Evolutionary conservation across 2,329 filamentous ascomycete species (phyloP), one percentile per base, ranked within the genome.

Genomic region (Dendrostoma leiphaemia): DNA sequence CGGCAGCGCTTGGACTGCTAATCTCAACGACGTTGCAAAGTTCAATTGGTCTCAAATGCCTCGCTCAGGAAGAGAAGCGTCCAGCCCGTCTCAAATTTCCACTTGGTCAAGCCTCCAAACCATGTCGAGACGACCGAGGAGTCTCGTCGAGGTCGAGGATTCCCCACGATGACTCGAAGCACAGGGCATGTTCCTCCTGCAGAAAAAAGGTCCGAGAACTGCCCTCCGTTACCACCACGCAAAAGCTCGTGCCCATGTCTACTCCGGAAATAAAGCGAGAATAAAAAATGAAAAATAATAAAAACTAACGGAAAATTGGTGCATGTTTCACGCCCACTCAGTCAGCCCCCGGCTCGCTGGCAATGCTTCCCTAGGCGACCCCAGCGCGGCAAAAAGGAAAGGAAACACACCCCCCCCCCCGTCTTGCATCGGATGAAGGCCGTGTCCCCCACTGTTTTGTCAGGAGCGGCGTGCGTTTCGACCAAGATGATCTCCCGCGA

Each of bases 281-380:
- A 41, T 41, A 41, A 41, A 26, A n/a, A n/a, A n/a, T n/a, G n/a
- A n/a, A n/a, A n/a, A n/a, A n/a, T n/a, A n/a, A n/a, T n/a, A 15
- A 26, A 26, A 23, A 4, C 19, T 19, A 21, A 12, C 2, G n/a
- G n/a, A n/a, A n/a, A n/a, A n/a, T n/a, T 40, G 38, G 43, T 35
- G 34, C 35, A 48, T 40, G 53, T 55, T 55, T 55, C 43, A 55
- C 24, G 43, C 34, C 47, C 47, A 37, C 53, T 28, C 35, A n/a
- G 51, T 48, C 48, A 51, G 48, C 40, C 41, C 34, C 53, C 29
- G 34, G 26, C 40, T 38, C n/a, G 41, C 28, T 41, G 23, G 46
- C 41, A 47, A 48, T 49, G 38, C 35, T 45, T 29, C 21, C 48
- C 37, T 31, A 31, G 52, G 19, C 32, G 24, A 43, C 45, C 53